phyloP scores from a whole-genome alignment of 805 yeast species.

The Metschnikowia anglica region DNA sequence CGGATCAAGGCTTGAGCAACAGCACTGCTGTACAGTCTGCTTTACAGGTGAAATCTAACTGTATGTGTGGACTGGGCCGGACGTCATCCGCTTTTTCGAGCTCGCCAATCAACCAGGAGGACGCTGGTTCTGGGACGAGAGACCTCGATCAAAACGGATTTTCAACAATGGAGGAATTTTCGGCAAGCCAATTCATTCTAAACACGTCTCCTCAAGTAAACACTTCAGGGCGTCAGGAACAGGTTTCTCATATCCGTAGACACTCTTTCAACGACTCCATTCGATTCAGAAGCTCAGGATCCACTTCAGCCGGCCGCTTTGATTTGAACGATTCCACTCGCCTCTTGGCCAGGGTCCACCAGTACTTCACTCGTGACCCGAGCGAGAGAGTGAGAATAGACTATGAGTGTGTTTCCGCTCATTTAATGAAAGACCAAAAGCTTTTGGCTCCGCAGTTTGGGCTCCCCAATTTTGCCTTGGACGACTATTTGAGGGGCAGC shows the following conservation, averaged over 20 bases:
- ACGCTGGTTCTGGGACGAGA: background rate
- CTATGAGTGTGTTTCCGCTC: constrained; percentile 3
- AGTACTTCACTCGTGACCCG: constrained; percentile 39
- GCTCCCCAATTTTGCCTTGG: constrained; percentile 2
- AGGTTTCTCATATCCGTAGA: background rate
- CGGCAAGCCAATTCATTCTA: background rate
- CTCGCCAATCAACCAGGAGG: background rate
- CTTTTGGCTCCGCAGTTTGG: constrained; percentile 4
- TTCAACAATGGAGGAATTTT: background rate
- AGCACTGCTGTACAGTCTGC: background rate
- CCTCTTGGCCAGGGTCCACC: constrained; percentile 21
- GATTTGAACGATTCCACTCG: background rate
- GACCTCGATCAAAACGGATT: background rate
- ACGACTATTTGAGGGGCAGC: background rate
- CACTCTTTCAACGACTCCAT: constrained; percentile 5
- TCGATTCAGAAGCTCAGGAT: background rate
- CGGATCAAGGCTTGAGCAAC: background rate
- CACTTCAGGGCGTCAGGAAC: background rate
- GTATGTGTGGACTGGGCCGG: background rate
- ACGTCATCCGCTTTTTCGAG: background rate
- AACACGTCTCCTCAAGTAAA: background rate
- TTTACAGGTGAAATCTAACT: background rate
- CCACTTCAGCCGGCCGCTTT: background rate
- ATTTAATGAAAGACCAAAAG: constrained; percentile 2
- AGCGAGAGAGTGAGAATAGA: constrained; percentile 42